Conservation (phyloP, 805 yeast species). For the Candida jianshihensis region DNA sequence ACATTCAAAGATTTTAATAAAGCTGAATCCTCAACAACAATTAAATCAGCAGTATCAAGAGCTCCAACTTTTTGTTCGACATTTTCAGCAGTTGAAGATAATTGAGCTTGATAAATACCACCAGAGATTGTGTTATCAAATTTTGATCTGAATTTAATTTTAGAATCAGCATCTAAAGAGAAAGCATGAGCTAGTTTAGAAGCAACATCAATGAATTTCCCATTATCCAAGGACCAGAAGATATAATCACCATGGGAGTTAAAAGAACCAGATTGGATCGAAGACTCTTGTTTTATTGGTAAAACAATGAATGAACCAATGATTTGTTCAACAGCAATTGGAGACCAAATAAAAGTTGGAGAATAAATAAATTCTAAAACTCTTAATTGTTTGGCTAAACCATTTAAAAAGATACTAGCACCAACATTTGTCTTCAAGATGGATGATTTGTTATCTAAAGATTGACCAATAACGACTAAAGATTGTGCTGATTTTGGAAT, state of each 20-base stretch:
- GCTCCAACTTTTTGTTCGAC: constrained; percentile 20
- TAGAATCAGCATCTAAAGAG: constrained; percentile 51
- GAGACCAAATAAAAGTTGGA: constrained; percentile 49
- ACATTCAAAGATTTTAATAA: constrained; percentile 57
- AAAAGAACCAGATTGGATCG: constrained; percentile 5
- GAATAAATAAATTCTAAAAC: constrained; percentile 49
- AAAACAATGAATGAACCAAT: constrained; percentile 35
- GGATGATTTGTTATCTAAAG: constrained; percentile 29
- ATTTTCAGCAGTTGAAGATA: constrained; percentile 24
- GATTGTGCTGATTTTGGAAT: constrained; percentile 54
- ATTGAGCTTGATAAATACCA: constrained; percentile 69
- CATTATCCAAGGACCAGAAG: constrained; percentile 67
- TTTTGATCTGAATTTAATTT: constrained; percentile 51
- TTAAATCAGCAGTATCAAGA: constrained; percentile 56
- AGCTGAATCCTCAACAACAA: constrained; percentile 53
- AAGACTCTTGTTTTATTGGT: constrained; percentile 15
- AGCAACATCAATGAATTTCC: constrained; percentile 47
- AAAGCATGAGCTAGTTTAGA: constrained; percentile 61
- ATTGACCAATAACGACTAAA: constrained; percentile 65
- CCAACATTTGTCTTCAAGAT: constrained; percentile 64
- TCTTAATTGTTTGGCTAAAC: constrained; percentile 22
- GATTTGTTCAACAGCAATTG: constrained; percentile 42
- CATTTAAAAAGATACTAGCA: constrained; percentile 55
- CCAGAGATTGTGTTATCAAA: constrained; percentile 69
- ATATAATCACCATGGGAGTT: constrained; percentile 29